Evolutionary conservation across 2,329 filamentous ascomycete species (phyloP).

Genomic region (Verticillium longisporum): DNA sequence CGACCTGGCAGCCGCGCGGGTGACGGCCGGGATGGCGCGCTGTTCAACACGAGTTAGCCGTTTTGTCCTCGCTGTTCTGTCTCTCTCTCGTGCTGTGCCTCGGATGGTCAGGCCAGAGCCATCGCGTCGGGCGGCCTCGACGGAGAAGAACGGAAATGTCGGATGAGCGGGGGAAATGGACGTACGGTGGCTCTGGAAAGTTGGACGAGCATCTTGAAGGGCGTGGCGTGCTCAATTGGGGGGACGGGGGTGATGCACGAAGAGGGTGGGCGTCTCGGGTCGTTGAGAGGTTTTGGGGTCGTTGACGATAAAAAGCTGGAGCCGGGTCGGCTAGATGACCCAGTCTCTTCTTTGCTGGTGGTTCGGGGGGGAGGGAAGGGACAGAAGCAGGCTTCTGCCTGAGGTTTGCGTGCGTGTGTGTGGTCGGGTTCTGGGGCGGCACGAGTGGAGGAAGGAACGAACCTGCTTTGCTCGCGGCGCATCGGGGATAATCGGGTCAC

Average conservation of each 20-base stretch:
- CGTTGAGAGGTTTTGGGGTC: conserved; percentile 13
- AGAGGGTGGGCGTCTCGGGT: conserved; percentile 5
- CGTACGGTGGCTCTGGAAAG: conserved; percentile 50
- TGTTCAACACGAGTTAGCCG: conserved; percentile 10
- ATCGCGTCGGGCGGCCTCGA: neutral
- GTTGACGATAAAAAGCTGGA: conserved; percentile 14
- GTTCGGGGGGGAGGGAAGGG: neutral
- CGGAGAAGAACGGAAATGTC: neutral
- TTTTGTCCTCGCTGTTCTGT: conserved; percentile 6
- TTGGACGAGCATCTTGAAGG: conserved; percentile 49
- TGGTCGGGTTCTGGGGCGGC: neutral
- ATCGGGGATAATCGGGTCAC: neutral
- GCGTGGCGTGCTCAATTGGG: conserved; percentile 38
- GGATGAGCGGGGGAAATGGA: conserved; percentile 10
- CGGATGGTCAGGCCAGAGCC: neutral
- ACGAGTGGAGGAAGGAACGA: neutral
- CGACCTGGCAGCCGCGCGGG: conserved; percentile 38
- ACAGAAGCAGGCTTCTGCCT: neutral
- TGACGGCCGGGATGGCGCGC: conserved; percentile 44
- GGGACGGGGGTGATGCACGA: conserved; percentile 9
- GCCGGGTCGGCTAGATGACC: conserved; percentile 3
- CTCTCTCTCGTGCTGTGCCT: too few species aligned
- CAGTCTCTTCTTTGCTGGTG: neutral
- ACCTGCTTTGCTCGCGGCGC: neutral
- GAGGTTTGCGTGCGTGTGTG: neutral